Conservation (phyloP, 2,329 filamentous ascomycete species). For the Gaeumannomyces sp. region DNA sequence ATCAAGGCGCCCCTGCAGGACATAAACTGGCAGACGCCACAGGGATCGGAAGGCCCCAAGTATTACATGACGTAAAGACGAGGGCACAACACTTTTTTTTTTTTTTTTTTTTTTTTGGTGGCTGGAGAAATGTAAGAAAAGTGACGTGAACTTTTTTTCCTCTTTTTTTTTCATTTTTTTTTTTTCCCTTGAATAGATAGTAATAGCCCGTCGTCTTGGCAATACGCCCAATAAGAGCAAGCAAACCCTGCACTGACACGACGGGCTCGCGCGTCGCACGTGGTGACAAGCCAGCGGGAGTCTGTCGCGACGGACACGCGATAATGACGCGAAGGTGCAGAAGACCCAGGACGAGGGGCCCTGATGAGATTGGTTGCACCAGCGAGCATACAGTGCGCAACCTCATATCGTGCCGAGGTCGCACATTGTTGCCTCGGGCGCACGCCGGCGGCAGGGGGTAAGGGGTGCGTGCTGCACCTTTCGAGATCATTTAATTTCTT, state of each 20-base stretch:
- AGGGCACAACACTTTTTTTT: not conserved
- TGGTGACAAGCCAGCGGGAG: not conserved
- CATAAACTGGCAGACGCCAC: constrained; percentile 94
- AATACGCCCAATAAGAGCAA: not conserved
- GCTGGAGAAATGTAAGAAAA: not conserved
- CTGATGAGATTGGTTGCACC: not conserved
- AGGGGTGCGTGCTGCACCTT: not conserved
- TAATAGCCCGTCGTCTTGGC: not conserved
- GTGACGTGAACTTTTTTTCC: no score
- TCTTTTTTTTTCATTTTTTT: not conserved
- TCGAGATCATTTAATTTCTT: not conserved
- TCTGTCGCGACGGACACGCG: not conserved
- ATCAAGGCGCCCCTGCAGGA: constrained; percentile 97
- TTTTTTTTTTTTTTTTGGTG: not conserved
- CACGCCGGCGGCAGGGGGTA: not conserved
- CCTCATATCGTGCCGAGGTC: not conserved
- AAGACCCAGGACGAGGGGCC: not conserved
- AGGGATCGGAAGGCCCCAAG: constrained; percentile 76
- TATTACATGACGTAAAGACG: constrained; percentile 59
- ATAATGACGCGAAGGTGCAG: not conserved
- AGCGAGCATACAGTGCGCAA: not conserved
- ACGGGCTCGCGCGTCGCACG: no score
- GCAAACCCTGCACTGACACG: no score
- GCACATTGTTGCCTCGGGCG: not conserved
- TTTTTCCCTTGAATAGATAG: not conserved